Base-by-base conservation (phyloP, 441 rosid genomes). In the Adansonia gregorii region DNA sequence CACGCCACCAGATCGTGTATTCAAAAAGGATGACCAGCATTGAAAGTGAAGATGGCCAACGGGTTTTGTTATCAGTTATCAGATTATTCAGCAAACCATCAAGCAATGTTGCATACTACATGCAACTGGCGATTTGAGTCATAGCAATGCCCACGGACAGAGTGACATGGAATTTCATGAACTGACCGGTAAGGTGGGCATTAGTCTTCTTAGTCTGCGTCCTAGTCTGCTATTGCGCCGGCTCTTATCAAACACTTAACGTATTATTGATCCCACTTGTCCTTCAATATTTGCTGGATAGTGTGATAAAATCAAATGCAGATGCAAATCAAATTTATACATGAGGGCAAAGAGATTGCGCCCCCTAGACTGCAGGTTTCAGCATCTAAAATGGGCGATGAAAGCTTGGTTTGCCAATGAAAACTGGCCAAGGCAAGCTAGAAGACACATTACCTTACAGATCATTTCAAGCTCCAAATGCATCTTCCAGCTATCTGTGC, bases 1-100 rank as follows among this genome's bases (percentile, higher is more conserved):
- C 56, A 78, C 60, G 73, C 85, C 82, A 76, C 79, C 70, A 81
- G 19, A 66, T 72, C 63, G 1, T 76, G 83, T 76, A 75, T 77
- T 67, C 61, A 45, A 22, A 72, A 78, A 67, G 60, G 77, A 31
- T 59, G 61, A 51, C 74, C 61, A 20, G n/a, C 17, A 6, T 71
- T 52, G 48, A 6, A 35, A 55, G 35, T n/a, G 48, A 31, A 27
- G 45, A 52, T 72, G 64, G 64, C 63, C 64, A 54, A 35, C 0
- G 27, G 24, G 17, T 8, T 54, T n/a, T 54, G n/a, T 52, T 31
- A 72, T 35, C 75, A 31, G 49, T 55, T 27, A 54, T 54, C 75
- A n/a, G 8, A 55, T 12, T 27, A 27, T 27, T 27, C 35, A 1
- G 15, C 43, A 6, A 14, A 6, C n/a, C 48, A 39, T 17, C 31